A percentile compares a stretch with the other conserved stretches of the same genome.
phyloP scores from a whole-genome alignment of 2,329 filamentous ascomycete genomes.

The Pleomassaria siparia region DNA sequence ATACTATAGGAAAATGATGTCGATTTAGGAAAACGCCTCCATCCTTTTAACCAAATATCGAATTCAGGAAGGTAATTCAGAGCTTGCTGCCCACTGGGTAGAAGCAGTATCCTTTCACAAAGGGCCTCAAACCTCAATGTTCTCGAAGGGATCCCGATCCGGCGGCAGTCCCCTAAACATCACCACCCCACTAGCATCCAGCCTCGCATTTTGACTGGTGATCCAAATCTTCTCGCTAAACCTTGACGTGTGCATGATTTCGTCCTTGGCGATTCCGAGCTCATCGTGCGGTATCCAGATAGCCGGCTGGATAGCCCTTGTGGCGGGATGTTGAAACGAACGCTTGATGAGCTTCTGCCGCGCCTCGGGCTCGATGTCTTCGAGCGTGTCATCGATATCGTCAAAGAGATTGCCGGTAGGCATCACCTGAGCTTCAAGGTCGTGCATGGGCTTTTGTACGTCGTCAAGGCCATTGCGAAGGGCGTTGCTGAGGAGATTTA shows the following conservation, averaged over 20 bases:
- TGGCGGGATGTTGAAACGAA: slow-evolving; percentile 87
- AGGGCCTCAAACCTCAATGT: slow-evolving; percentile 32
- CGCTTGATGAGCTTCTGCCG: slow-evolving; percentile 81
- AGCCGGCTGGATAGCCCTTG: slow-evolving; percentile 80
- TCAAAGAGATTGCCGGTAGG: slow-evolving; percentile 83
- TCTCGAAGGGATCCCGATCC: slow-evolving; percentile 59
- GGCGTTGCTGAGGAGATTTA: slow-evolving; percentile 29
- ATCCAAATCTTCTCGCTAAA: slow-evolving; percentile 83
- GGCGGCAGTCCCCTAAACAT: slow-evolving; percentile 84
- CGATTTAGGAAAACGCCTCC: too few species aligned
- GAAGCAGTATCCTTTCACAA: too few species aligned
- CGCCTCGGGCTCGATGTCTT: slow-evolving; percentile 88
- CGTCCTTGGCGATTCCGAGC: slow-evolving; percentile 86
- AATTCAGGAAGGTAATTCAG: too few species aligned
- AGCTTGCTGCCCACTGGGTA: too few species aligned
- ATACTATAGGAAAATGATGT: too few species aligned
- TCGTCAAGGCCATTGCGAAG: slow-evolving; percentile 33
- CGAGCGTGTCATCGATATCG: slow-evolving; percentile 87
- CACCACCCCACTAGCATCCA: slow-evolving; percentile 81
- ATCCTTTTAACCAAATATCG: too few species aligned
- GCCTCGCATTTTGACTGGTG: slow-evolving; percentile 85
- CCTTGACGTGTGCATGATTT: slow-evolving; percentile 74
- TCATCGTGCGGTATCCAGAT: slow-evolving; percentile 95
- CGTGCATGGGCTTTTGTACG: slow-evolving; percentile 33
- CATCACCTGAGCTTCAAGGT: slow-evolving; percentile 48